Evolutionary conservation across 164 flowering plant species (phyloP), one percentile per base, ranked within the genome.

Genomic region (Nelumbo lutea): DNA sequence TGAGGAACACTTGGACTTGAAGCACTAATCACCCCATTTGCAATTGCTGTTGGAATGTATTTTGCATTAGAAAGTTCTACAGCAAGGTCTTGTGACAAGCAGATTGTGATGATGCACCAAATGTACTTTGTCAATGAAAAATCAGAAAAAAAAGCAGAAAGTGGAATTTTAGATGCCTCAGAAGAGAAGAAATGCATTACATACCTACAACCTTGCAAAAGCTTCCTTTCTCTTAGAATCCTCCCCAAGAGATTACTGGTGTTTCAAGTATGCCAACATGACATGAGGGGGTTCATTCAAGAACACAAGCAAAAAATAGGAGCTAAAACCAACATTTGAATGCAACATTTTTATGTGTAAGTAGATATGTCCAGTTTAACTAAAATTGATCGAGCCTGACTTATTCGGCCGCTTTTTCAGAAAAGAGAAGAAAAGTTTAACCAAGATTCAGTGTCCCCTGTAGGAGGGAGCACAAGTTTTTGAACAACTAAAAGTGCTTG

Each of bases 271-370:
- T 70, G 90, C 92, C 45, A 87, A 78, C 83, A 89, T 91, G 56
- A 93, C 99, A 85, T 89, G 92, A 61, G 99, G 98, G 64, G 99
- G 99, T 65, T 96, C 99, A 84, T 81, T 86, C 99, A 4, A 71
- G 27, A 27, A 27, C 5, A 73, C 27, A 27, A 63, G n/a, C 10
- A 72, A 51, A 52, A 42, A 50, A 69, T 8, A 7, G 43, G 9
- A 45, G 6, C 53, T 46, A 60, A 71, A 48, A 44, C 61, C n/a
- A 14, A 47, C 62, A 42, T 2, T 52, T 53, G 9, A 4, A 52
- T 42, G 59, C 1, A 52, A 41, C 50, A 9, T 27, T 27, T 27
- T 27, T 0, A 42, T 5, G 67, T 64, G 65, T 15, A 9, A 60
- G 38, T n/a, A 69, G 15, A 42, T 46, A 65, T 50, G 48, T 4